Percentiles rank a stretch among this genome's conserved stretches.
These are phyloP conservation scores for Wallemia ichthyophaga DNA, from an alignment of 1,284 basidiomycete species.

Conservation along the genomic window DNA sequence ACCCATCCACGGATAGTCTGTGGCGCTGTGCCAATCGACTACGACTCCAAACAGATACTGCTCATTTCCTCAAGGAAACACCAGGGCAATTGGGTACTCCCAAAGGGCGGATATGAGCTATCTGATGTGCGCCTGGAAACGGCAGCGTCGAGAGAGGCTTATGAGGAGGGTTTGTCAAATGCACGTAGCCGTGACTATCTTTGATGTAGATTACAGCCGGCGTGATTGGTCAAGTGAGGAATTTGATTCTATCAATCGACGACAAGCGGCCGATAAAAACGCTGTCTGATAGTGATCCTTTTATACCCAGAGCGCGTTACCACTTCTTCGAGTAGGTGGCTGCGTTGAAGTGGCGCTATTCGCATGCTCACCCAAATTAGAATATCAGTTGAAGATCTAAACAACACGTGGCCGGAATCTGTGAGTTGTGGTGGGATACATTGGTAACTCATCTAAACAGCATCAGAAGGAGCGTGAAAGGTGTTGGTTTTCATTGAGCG, in stretches of 20 bases:
- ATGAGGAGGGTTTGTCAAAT: neutral
- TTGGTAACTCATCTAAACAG: neutral
- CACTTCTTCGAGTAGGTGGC: neutral
- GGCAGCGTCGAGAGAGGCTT: neutral
- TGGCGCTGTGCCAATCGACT: neutral
- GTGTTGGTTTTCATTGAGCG: neutral
- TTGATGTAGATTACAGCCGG: neutral
- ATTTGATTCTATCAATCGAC: neutral
- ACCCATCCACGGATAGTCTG: neutral
- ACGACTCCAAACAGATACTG: neutral
- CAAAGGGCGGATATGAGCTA: neutral
- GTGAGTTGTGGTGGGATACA: neutral
- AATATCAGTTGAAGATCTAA: neutral
- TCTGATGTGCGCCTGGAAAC: neutral
- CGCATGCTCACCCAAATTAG: neutral
- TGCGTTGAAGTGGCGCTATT: neutral
- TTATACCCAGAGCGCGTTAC: neutral
- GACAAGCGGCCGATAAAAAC: slow-evolving; percentile 1
- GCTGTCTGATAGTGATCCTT: neutral
- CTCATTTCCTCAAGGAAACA: neutral
- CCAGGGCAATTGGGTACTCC: neutral
- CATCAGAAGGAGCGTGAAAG: neutral
- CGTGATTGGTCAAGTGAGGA: neutral
- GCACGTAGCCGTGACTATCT: neutral
- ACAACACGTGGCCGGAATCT: neutral